Evolutionary conservation across 2,329 filamentous ascomycete species (phyloP).

Genomic region (Dactylellina drechsleri): DNA sequence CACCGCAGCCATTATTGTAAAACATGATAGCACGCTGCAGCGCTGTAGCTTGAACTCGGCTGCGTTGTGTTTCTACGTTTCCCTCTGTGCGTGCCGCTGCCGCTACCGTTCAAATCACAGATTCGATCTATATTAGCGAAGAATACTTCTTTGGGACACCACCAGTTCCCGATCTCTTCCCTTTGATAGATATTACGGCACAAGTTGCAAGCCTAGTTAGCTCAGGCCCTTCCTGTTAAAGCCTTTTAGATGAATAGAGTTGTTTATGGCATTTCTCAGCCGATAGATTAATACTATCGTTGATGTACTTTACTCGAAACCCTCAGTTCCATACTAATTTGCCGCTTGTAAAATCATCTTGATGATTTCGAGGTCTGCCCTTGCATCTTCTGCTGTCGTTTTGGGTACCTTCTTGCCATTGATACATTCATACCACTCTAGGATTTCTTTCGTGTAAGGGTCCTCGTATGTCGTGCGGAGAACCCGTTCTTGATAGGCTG

Average conservation of each 20-base stretch:
- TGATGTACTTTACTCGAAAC: no score
- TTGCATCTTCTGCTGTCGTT: constrained; percentile 60
- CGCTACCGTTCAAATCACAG: constrained; percentile 19
- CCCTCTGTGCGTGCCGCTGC: no score
- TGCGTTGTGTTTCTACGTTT: no score
- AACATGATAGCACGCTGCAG: no score
- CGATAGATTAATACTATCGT: no score
- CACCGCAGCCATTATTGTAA: no score
- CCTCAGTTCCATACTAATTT: no score
- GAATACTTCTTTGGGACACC: constrained; percentile 20
- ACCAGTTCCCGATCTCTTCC: constrained; percentile 13
- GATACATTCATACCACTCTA: constrained; percentile 60
- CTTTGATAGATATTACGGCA: constrained; percentile 18
- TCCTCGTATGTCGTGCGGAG: constrained; percentile 65
- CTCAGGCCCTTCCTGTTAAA: constrained; percentile 5
- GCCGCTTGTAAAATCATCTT: constrained; percentile 55
- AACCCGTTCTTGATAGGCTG: constrained; percentile 62
- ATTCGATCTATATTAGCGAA: constrained; percentile 23
- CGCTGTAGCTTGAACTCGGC: no score
- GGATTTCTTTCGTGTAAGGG: constrained; percentile 62
- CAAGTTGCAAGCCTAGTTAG: neutral
- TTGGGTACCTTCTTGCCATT: constrained; percentile 59
- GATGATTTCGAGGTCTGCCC: constrained; percentile 57
- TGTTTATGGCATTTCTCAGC: no score
- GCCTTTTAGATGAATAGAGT: neutral